Percentiles rank a stretch among this genome's conserved stretches.
These are phyloP conservation scores for Melanomma pulvis-pyrius DNA, from an alignment of 495 filamentous ascomycete species.

Conservation along the genomic window DNA sequence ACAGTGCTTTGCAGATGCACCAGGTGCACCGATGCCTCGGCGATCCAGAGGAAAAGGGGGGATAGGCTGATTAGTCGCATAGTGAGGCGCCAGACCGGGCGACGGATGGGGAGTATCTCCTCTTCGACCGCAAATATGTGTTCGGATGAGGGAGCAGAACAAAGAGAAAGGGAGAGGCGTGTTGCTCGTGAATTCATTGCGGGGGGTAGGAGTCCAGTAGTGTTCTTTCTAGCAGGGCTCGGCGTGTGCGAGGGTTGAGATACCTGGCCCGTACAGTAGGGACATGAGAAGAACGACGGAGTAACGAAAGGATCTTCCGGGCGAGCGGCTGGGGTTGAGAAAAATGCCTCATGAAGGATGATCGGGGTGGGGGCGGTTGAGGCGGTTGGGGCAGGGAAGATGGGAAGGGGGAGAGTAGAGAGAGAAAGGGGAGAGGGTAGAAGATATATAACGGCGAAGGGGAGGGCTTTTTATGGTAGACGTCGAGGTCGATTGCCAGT, in stretches of 20 bases:
- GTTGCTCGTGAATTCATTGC: conserved; percentile 19
- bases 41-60: conserved; percentile 22
- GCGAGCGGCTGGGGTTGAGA: conserved; percentile 12
- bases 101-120: conserved; percentile 19
- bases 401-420: conserved; percentile 14
- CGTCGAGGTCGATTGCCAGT: conserved; percentile 23
- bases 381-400: not conserved
- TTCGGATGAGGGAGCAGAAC: conserved; percentile 20
- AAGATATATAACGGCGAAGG: conserved; percentile 22
- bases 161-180: conserved; percentile 25
- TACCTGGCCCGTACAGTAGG: conserved; percentile 17
- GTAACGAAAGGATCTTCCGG: conserved; percentile 1
- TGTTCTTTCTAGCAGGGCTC: not conserved
- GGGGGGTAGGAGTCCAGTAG: conserved; percentile 15
- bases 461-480: conserved; percentile 29
- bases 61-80: not conserved
- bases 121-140: conserved; percentile 26
- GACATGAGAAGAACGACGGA: conserved; percentile 13
- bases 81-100: conserved; percentile 10
- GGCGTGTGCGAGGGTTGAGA: conserved; percentile 10
- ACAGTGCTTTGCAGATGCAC: conserved; percentile 12
- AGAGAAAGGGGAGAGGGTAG: conserved; percentile 5
- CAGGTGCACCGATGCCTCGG: too few species aligned
- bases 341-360: conserved; percentile 26
- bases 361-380: conserved; percentile 13